Evolutionary conservation across 2,329 filamentous ascomycete species (phyloP).

Genomic region (Chalara sp.): DNA sequence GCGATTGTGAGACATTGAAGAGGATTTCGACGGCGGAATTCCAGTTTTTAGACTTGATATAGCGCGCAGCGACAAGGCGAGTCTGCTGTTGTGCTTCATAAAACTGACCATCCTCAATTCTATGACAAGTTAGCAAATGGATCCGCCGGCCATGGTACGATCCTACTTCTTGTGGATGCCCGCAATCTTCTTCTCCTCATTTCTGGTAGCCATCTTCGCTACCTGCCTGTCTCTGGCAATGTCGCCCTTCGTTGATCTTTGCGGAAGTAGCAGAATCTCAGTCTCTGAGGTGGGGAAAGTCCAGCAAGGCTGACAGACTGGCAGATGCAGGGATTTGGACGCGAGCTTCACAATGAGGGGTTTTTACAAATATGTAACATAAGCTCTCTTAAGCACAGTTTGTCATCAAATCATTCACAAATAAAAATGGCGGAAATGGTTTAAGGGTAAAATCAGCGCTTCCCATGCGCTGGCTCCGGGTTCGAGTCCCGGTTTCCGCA

Average conservation of each 20-base stretch:
- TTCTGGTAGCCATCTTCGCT: conserved; percentile 40
- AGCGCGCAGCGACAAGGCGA: conserved; percentile 87
- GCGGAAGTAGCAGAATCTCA: background rate
- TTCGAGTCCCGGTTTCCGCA: conserved; percentile 7
- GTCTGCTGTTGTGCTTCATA: conserved; percentile 99
- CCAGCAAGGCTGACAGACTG: no score
- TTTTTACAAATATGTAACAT: background rate
- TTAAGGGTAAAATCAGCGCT: conserved; percentile 28
- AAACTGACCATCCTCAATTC: conserved; percentile 84
- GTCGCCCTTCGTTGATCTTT: background rate
- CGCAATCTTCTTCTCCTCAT: conserved; percentile 61
- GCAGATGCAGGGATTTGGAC: no score
- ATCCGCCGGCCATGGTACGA: conserved; percentile 4
- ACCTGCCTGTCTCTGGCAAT: conserved; percentile 8
- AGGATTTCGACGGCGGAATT: conserved; percentile 80
- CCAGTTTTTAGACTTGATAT: conserved; percentile 85
- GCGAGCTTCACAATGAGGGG: no score
- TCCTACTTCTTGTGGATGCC: conserved; percentile 70
- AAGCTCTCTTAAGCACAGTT: background rate
- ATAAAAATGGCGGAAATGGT: background rate
- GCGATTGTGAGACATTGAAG: conserved; percentile 72
- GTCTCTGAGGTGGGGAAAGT: background rate
- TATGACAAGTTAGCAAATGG: conserved; percentile 28
- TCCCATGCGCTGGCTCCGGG: conserved; percentile 29
- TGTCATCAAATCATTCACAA: no score